A percentile compares a stretch with the other conserved stretches of the same genome.
Evolutionary conservation across 2,329 filamentous ascomycete genomes (phyloP).

Genomic region (Colletotrichum gigasporum): DNA sequence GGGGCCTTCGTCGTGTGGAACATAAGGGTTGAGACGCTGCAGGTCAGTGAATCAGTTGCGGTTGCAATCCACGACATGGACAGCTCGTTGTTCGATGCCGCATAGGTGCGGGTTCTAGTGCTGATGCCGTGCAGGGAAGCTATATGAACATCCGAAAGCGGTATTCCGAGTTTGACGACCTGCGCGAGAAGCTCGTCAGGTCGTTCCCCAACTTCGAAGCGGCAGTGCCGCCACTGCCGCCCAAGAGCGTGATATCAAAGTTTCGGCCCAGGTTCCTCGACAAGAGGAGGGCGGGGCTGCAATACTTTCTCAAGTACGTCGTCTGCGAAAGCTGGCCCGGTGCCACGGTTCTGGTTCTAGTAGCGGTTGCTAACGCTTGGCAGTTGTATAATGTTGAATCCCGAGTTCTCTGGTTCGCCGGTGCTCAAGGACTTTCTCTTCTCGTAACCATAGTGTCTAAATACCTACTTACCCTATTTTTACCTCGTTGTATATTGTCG

Average conservation of each 20-base stretch:
- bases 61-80: background rate
- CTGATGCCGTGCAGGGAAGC: constrained; percentile 57
- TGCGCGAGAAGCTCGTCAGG: constrained; percentile 76
- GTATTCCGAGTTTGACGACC: constrained; percentile 93
- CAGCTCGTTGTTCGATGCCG: too few relatives aligned
- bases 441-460: constrained; percentile 48
- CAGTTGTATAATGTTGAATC: constrained; percentile 91
- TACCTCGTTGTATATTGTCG: constrained; percentile 22
- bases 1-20: constrained; percentile 98
- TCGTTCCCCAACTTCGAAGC: constrained; percentile 87
- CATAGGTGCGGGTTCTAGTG: background rate
- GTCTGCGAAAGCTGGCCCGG: background rate
- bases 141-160: constrained; percentile 73
- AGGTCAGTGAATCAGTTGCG: constrained; percentile 61
- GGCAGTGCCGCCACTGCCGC: constrained; percentile 89
- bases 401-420: constrained; percentile 91
- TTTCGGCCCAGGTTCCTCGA: constrained; percentile 89
- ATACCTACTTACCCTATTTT: background rate
- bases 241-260: constrained; percentile 89
- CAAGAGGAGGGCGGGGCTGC: constrained; percentile 80
- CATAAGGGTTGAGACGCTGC: constrained; percentile 85
- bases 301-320: constrained; percentile 91
- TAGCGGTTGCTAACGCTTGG: constrained; percentile 33
- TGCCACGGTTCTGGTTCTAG: background rate
- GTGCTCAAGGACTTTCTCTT: constrained; percentile 93